Conservation (phyloP, 805 yeast genomes). For the Wickerhamomyces tratensis region DNA sequence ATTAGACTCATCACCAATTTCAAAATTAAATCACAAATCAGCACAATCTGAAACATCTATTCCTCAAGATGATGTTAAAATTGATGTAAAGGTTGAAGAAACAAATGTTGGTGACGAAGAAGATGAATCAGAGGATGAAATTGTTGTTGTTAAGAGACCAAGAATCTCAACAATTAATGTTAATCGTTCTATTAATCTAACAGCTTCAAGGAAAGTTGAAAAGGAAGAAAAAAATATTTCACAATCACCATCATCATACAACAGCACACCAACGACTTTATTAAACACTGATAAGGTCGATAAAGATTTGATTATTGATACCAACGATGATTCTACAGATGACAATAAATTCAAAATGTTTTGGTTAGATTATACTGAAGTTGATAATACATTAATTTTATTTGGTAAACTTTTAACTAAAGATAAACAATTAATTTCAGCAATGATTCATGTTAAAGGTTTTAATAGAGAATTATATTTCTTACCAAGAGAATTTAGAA, state of each 20-base stretch:
- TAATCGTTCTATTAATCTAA: slow-evolving; percentile 31
- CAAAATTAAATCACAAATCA: slow-evolving; percentile 2
- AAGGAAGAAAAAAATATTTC: not conserved
- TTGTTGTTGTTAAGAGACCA: slow-evolving; percentile 44
- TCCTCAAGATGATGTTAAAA: slow-evolving; percentile 8
- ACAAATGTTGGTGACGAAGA: slow-evolving; percentile 8
- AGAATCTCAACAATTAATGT: slow-evolving; percentile 33
- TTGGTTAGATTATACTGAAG: slow-evolving; percentile 87
- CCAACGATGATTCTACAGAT: slow-evolving; percentile 20
- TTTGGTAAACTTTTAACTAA: slow-evolving; percentile 71
- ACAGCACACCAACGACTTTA: not conserved
- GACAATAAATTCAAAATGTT: slow-evolving; percentile 56
- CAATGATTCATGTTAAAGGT: slow-evolving; percentile 66
- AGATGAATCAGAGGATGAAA: slow-evolving; percentile 45
- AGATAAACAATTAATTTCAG: slow-evolving; percentile 54
- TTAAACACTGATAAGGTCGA: slow-evolving; percentile 10
- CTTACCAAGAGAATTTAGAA: slow-evolving; percentile 54
- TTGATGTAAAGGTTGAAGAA: not conserved
- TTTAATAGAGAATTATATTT: slow-evolving; percentile 65
- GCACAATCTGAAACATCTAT: not conserved
- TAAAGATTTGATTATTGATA: slow-evolving; percentile 6
- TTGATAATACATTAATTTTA: slow-evolving; percentile 54
- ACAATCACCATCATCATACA: too few relatives aligned
- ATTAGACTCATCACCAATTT: slow-evolving; percentile 30
- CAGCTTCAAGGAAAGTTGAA: slow-evolving; percentile 16